Evolutionary conservation across 2,329 filamentous ascomycete species (phyloP).

Genomic region (Colletotrichum plurivorum): DNA sequence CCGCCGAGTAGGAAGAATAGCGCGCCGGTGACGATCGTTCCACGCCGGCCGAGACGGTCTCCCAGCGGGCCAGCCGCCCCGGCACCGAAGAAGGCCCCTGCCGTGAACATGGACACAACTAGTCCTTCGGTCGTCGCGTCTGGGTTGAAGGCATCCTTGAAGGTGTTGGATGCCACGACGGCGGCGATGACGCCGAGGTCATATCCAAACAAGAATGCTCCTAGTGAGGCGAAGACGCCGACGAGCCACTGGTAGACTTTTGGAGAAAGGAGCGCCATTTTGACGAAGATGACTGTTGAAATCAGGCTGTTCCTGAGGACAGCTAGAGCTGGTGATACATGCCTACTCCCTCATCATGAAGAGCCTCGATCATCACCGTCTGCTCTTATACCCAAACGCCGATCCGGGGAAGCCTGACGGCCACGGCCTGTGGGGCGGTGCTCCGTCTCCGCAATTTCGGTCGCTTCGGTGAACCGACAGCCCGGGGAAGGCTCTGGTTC

Average conservation of each 20-base stretch:
- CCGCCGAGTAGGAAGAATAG: constrained; percentile 78
- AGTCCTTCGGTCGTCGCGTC: constrained; percentile 59
- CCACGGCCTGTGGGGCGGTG: constrained; percentile 8
- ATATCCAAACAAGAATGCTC: constrained; percentile 84
- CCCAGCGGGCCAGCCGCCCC: constrained; percentile 83
- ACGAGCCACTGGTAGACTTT: constrained; percentile 64
- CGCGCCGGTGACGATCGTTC: constrained; percentile 80
- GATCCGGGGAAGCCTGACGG: constrained; percentile 27
- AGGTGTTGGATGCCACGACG: constrained; percentile 66
- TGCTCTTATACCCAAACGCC: constrained; percentile 20
- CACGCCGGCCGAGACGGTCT: constrained; percentile 80
- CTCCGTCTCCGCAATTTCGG: constrained; percentile 29
- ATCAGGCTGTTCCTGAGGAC: background rate
- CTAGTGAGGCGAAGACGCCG: constrained; percentile 79
- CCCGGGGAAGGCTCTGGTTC: constrained; percentile 19
- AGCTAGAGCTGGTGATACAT: background rate
- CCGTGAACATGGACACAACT: constrained; percentile 83
- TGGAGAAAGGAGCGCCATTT: constrained; percentile 29
- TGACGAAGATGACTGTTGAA: background rate
- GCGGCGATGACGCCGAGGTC: constrained; percentile 81
- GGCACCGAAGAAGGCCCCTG: constrained; percentile 83
- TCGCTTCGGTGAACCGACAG: constrained; percentile 25
- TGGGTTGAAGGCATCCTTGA: constrained; percentile 56
- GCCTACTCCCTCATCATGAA: background rate
- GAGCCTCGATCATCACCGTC: background rate